Percentiles rank a stretch among this genome's conserved stretches.
These are phyloP conservation scores for Beauveria brongniartii DNA, from an alignment of 2,329 filamentous ascomycete genomes.

Conservation along the genomic window DNA sequence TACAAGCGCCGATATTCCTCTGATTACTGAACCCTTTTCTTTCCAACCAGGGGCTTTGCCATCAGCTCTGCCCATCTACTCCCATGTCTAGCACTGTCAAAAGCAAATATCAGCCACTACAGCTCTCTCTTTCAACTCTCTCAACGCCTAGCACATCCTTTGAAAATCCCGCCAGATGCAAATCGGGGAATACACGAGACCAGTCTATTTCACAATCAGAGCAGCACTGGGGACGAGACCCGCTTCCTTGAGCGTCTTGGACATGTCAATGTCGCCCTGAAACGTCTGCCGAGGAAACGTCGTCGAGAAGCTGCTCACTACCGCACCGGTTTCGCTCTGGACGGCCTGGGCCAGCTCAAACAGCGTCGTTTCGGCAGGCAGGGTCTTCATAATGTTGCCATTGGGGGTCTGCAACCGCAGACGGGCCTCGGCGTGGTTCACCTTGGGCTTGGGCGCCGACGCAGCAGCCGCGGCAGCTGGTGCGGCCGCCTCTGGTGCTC, in stretches of 20 bases:
- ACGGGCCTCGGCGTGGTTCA: constrained; percentile 71
- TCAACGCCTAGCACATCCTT: constrained; percentile 2
- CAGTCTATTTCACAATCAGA: constrained; percentile 57
- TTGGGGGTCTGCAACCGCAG: constrained; percentile 67
- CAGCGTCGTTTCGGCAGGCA: constrained; percentile 81
- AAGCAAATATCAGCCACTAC: not conserved
- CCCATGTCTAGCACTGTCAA: not conserved
- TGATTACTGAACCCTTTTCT: no score
- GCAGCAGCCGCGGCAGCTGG: constrained; percentile 36
- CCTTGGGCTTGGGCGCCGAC: constrained; percentile 50
- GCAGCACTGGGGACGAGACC: constrained; percentile 87
- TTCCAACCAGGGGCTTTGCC: no score
- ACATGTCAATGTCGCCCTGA: constrained; percentile 62
- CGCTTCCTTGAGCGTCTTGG: constrained; percentile 86
- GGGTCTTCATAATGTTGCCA: constrained; percentile 78
- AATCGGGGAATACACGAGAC: not conserved
- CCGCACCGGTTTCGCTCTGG: constrained; percentile 58
- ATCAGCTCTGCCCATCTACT: not conserved
- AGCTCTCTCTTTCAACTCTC: not conserved
- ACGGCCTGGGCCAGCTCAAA: constrained; percentile 83
- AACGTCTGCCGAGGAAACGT: constrained; percentile 86
- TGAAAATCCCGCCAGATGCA: not conserved
- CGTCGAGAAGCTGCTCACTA: constrained; percentile 70
- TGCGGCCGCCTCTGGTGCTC: constrained; percentile 35
- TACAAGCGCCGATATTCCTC: no score